Percentiles rank a stretch among this genome's conserved stretches.
phyloP scores from a whole-genome alignment of 441 rosid species.

The Flueggea neowawraea region DNA sequence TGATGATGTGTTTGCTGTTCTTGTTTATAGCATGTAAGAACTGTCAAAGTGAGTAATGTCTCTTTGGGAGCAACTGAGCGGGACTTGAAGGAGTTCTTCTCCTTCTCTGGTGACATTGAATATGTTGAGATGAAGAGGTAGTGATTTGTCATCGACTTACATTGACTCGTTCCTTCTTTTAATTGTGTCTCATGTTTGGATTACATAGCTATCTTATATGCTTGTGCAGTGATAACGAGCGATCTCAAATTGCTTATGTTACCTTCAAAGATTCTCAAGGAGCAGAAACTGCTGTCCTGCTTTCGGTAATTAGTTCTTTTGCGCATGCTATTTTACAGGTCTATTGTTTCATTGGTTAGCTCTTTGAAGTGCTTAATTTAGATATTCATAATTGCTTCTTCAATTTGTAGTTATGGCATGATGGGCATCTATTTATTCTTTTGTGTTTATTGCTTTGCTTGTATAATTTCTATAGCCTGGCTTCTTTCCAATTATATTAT shows the following conservation, averaged over 20 bases:
- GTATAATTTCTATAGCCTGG: too few relatives aligned
- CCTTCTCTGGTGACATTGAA: slow-evolving; percentile 83
- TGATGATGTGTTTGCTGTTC: too few relatives aligned
- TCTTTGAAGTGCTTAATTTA: too few relatives aligned
- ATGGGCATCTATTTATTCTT: not conserved
- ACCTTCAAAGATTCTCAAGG: slow-evolving; percentile 89
- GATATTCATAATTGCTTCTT: too few relatives aligned
- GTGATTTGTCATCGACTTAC: not conserved
- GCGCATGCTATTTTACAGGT: not conserved
- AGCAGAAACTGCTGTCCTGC: slow-evolving; percentile 91
- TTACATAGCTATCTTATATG: slow-evolving; percentile 2
- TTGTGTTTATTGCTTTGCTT: not conserved
- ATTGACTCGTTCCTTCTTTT: too few relatives aligned
- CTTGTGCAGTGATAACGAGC: slow-evolving; percentile 49
- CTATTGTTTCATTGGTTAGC: too few relatives aligned
- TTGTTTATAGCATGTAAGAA: slow-evolving; percentile 41
- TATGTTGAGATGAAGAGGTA: slow-evolving; percentile 77
- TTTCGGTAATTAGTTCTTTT: slow-evolving; percentile 42
- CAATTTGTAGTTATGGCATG: too few relatives aligned
- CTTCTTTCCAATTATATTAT: too few relatives aligned
- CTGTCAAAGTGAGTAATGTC: slow-evolving; percentile 79
- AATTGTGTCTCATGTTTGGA: not conserved
- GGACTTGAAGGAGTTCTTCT: slow-evolving; percentile 85
- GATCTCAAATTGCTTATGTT: slow-evolving; percentile 67
- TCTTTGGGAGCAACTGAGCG: slow-evolving; percentile 65